phyloP scores from a whole-genome alignment of 1,284 basidiomycete genomes.

The Rhizopogon parksii region DNA sequence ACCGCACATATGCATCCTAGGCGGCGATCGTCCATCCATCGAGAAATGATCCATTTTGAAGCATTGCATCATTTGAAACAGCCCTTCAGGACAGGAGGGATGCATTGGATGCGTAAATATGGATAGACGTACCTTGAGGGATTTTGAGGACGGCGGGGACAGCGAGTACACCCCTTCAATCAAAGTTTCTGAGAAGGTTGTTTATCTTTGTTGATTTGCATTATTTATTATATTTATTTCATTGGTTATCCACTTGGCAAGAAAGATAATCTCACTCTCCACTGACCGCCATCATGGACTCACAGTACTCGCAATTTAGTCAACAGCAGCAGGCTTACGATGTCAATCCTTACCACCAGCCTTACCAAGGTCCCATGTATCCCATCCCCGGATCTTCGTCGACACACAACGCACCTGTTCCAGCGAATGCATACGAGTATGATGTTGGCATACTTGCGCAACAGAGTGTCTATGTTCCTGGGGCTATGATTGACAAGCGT shows the following conservation, averaged over 20 bases:
- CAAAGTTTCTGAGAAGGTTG: slow-evolving; percentile 12
- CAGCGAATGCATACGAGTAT: slow-evolving; percentile 85
- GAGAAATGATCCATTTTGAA: slow-evolving; percentile 2
- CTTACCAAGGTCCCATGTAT: slow-evolving; percentile 69
- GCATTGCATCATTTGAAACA: background rate
- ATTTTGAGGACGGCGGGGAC: slow-evolving; percentile 35
- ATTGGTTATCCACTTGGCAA: background rate
- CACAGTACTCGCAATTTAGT: slow-evolving; percentile 38
- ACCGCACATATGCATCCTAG: slow-evolving; percentile 16
- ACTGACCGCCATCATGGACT: slow-evolving; percentile 5
- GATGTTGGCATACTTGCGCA: slow-evolving; percentile 82
- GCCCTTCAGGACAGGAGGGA: background rate
- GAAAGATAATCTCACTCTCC: slow-evolving; percentile 11
- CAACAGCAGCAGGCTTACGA: slow-evolving; percentile 48
- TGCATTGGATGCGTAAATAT: background rate
- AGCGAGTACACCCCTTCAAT: slow-evolving; percentile 17
- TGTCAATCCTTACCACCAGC: slow-evolving; percentile 71
- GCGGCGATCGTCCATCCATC: slow-evolving; percentile 22
- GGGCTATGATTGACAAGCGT: slow-evolving; percentile 79
- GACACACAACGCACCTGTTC: slow-evolving; percentile 70
- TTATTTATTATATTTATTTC: background rate
- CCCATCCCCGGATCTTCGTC: slow-evolving; percentile 58
- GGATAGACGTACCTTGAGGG: slow-evolving; percentile 49
- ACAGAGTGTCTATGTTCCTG: slow-evolving; percentile 83
- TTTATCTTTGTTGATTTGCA: slow-evolving; percentile 26